Base-by-base conservation (phyloP, 345 rosid species). In the Dovyalis caffra region DNA sequence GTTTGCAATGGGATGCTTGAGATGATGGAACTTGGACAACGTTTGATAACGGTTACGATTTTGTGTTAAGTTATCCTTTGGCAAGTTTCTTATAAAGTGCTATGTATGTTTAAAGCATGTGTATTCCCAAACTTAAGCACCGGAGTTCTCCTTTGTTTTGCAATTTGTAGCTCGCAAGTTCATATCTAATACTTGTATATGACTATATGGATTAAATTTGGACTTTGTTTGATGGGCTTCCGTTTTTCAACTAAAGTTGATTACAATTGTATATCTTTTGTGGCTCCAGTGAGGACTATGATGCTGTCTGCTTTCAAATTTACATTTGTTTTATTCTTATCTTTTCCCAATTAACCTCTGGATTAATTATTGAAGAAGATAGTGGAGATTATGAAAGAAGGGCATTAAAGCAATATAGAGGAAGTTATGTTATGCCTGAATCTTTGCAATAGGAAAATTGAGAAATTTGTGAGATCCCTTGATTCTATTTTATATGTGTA, bases 1-100 rank as follows among this genome's bases (percentile, higher is more conserved):
- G 65, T 45, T 63, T 64, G 68, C 35, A 62, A 35, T 23, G 66
- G 63, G 69, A 69, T 62, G 63, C 64, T 40, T 18, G n/a, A 18
- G 65, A 25, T 58, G 43, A 56, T 76, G 45, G 74, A 47, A 62
- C 66, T 23, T 15, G 28, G 8, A 62, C 51, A 69, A 63, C 12
- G 7, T 32, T 33, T 62, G 29, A 61, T n/a, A 26, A 21, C 33
- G 26, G 63, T 9, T 6, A 10, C 26, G 21, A 20, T 16, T 62
- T 1, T 7, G 66, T 62, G 20, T 29, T 33, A 29, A 21, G 21
- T 6, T 64, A 18, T 16, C 32, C 38, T 6, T 40, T 33, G 67
- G 12, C 38, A 15, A 3, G 43, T 33, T 34, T 33, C 60, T n/a
- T 43, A 23, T 8, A n/a, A 43, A 56, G 11, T 56, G 21, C 38